phyloP scores from a whole-genome alignment of 2,329 filamentous ascomycete genomes.

The Aspergillus pseudotamarii region DNA sequence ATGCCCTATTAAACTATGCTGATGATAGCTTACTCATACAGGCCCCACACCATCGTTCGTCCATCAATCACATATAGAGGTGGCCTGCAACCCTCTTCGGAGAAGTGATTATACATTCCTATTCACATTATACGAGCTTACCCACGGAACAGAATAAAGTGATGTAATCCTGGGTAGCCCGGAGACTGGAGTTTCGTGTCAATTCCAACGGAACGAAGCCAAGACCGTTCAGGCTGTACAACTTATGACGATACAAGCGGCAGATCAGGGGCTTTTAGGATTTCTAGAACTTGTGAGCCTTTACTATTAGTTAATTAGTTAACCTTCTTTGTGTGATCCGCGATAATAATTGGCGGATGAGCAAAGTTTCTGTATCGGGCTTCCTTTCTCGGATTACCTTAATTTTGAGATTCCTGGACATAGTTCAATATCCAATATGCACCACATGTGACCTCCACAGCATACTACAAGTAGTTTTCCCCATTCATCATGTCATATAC shows the following conservation, averaged over 20 bases:
- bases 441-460: background rate
- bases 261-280: background rate
- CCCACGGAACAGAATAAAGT: background rate
- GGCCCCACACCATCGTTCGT: background rate
- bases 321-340: background rate
- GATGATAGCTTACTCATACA: background rate
- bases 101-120: background rate
- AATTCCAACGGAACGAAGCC: background rate
- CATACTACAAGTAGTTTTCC: background rate
- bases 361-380: background rate
- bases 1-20: background rate
- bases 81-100: background rate
- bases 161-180: background rate
- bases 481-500: background rate
- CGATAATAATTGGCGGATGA: background rate
- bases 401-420: background rate
- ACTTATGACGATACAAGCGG: background rate
- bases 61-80: background rate
- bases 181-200: background rate
- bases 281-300: background rate
- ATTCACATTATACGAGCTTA: background rate
- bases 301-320: constrained; percentile 1
- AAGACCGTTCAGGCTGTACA: background rate
- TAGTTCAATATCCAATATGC: background rate
- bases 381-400: constrained; percentile 1